Evolutionary conservation across 169 alveolate genomes (phyloP).

Genomic region (Cryptosporidium canis): DNA sequence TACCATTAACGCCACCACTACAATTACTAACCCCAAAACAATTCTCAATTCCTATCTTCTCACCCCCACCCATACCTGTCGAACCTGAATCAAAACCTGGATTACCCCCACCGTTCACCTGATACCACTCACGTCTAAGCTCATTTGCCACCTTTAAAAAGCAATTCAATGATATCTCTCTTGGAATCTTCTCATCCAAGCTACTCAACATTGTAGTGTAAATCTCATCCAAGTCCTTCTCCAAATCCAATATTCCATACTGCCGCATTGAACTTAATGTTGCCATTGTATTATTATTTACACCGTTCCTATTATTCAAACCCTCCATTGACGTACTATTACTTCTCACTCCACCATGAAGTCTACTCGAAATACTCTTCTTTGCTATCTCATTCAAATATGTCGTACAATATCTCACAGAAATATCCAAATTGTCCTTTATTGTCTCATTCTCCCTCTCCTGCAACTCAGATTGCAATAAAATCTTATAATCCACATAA

Average conservation of each 20-base stretch:
- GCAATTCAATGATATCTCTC: constrained; percentile 41
- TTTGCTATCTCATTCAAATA: constrained; percentile 55
- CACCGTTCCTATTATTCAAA: neutral
- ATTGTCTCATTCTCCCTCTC: constrained; percentile 9
- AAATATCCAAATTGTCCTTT: constrained; percentile 9
- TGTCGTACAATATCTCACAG: constrained; percentile 37
- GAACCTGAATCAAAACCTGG: neutral
- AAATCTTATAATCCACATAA: constrained; percentile 50
- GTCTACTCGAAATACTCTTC: constrained; percentile 8
- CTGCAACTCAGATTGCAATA: constrained; percentile 3
- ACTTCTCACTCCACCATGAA: neutral
- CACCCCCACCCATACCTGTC: neutral
- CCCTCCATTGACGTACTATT: constrained; percentile 21
- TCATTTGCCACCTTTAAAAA: constrained; percentile 50
- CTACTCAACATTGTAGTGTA: constrained; percentile 11
- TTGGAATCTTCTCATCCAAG: constrained; percentile 36
- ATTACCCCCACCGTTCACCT: neutral
- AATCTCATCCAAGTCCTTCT: constrained; percentile 48
- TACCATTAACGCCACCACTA: neutral
- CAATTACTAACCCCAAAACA: constrained; percentile 3
- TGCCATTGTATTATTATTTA: neutral
- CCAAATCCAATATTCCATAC: constrained; percentile 31
- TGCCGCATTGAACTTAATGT: neutral
- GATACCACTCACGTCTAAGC: constrained; percentile 55
- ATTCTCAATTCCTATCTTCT: constrained; percentile 35